These are phyloP conservation scores for Saccharomycopsis malanga DNA, from an alignment of 805 yeast genomes.

Conservation along the genomic window DNA sequence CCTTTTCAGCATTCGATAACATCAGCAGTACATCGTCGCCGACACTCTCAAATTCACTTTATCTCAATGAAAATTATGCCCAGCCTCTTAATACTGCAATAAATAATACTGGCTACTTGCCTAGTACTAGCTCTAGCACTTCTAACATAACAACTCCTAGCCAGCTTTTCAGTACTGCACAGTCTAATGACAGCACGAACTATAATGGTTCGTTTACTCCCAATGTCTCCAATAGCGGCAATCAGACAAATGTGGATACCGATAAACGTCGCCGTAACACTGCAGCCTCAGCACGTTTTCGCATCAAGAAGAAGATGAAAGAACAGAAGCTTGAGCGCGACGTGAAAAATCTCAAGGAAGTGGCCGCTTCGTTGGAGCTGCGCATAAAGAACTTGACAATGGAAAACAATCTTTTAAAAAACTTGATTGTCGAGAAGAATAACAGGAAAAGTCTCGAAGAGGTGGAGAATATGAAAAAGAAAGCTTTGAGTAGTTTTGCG, in stretches of 20 bases:
- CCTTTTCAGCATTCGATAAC: too few species aligned
- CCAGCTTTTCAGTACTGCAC: background rate
- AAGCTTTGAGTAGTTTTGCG: slow-evolving; percentile 29
- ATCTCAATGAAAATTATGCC: background rate
- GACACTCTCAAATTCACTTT: background rate
- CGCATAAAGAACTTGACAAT: slow-evolving; percentile 79
- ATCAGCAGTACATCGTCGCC: background rate
- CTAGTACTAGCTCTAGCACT: background rate
- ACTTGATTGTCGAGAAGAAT: slow-evolving; percentile 76
- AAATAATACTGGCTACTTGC: background rate
- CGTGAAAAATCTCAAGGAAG: slow-evolving; percentile 64
- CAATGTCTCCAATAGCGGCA: background rate
- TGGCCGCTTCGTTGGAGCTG: slow-evolving; percentile 58
- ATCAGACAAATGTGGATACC: slow-evolving; percentile 34
- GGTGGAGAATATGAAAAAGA: slow-evolving; percentile 44
- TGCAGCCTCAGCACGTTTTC: slow-evolving; percentile 90
- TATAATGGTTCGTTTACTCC: background rate
- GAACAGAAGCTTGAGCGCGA: slow-evolving; percentile 86
- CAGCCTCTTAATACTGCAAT: background rate
- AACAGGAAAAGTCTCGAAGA: slow-evolving; percentile 46
- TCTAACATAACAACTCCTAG: background rate
- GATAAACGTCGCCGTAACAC: slow-evolving; percentile 85
- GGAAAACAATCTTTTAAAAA: slow-evolving; percentile 84
- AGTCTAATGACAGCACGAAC: background rate
- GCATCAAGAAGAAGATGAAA: slow-evolving; percentile 84